Conservation (phyloP, 768 basidiomycete species). For the Leccinum variicolor region DNA sequence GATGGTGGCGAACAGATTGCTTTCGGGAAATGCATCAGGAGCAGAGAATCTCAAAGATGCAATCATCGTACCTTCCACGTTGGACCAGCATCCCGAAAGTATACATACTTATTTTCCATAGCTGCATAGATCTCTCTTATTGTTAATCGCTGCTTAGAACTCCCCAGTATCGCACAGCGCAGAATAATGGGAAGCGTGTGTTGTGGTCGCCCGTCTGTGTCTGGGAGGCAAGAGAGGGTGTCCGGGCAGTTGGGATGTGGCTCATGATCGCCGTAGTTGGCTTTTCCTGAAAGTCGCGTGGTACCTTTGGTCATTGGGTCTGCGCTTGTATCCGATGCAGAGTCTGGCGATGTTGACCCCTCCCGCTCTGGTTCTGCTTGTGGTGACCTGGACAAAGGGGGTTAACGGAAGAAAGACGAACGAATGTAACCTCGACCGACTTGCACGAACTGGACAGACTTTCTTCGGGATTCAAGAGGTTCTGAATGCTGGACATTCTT, state of each 20-base stretch:
- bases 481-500: conserved; percentile 54
- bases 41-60: neutral
- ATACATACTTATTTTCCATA: conserved; percentile 83
- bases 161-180: conserved; percentile 80
- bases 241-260: conserved; percentile 78
- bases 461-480: conserved; percentile 55
- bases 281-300: conserved; percentile 21
- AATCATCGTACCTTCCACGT: conserved; percentile 71
- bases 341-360: conserved; percentile 32
- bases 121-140: conserved; percentile 84
- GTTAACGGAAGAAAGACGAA: conserved; percentile 12
- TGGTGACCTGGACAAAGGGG: conserved; percentile 29
- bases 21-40: conserved; percentile 36
- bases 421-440: conserved; percentile 32
- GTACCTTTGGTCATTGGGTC: conserved; percentile 23
- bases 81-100: conserved; percentile 74
- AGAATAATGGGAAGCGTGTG: conserved; percentile 84
- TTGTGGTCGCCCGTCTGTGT: conserved; percentile 75
- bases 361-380: conserved; percentile 24
- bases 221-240: conserved; percentile 71
- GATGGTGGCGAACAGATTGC: conserved; percentile 88
- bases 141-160: conserved; percentile 69
- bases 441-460: conserved; percentile 36
- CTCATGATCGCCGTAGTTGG: conserved; percentile 44
- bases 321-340: conserved; percentile 32